Evolutionary conservation across 768 basidiomycete species (phyloP).

Genomic region (Serendipita sp.): DNA sequence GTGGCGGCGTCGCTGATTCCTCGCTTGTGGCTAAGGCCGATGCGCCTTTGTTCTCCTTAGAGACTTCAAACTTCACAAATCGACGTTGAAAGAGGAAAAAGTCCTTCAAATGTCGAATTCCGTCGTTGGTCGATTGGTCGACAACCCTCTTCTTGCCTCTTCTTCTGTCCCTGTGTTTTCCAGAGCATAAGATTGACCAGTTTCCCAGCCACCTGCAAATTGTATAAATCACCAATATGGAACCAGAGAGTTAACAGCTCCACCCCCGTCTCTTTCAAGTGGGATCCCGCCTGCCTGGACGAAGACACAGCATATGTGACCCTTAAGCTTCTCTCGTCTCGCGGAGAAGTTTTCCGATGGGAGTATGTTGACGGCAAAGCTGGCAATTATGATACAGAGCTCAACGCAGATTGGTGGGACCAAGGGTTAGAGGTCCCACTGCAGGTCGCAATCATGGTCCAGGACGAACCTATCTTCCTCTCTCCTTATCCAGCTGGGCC

Average conservation of each 20-base stretch:
- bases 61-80: too few species aligned
- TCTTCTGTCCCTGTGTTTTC: too few species aligned
- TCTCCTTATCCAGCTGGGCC: constrained; percentile 47
- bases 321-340: background rate
- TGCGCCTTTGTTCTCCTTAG: too few species aligned
- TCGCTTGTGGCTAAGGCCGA: too few species aligned
- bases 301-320: background rate
- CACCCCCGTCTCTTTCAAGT: background rate
- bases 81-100: too few species aligned
- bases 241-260: background rate
- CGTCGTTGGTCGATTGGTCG: too few species aligned
- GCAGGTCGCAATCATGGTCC: background rate
- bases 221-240: background rate
- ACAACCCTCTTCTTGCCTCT: too few species aligned
- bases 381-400: background rate
- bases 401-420: constrained; percentile 1
- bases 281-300: background rate
- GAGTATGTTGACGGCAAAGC: background rate
- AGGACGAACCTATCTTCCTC: constrained; percentile 29
- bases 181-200: too few species aligned
- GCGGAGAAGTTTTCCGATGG: background rate
- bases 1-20: too few species aligned
- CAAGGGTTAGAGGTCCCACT: background rate
- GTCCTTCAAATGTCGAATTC: too few species aligned
- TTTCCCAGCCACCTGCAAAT: background rate